phyloP scores from a whole-genome alignment of 371 early-diverging fungal genomes.

The Phascolomyces articulosus region DNA sequence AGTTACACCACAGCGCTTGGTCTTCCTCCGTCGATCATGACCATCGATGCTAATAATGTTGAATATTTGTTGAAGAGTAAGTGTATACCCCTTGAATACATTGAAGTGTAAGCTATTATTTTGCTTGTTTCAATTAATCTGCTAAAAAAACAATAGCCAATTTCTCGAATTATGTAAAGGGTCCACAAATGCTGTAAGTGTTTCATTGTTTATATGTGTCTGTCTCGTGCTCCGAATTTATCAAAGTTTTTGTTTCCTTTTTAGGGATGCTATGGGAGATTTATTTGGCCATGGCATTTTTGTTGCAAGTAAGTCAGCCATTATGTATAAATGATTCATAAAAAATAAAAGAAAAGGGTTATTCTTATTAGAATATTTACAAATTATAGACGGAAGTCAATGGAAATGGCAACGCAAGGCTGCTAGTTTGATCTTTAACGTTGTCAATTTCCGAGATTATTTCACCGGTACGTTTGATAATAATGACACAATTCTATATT shows the following conservation, averaged over 20 bases:
- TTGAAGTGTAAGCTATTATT: too few relatives aligned
- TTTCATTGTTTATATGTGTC: background rate
- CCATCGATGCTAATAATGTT: conserved; percentile 24
- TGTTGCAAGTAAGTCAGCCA: conserved; percentile 29
- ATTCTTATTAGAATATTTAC: conserved; percentile 44
- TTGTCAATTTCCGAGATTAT: conserved; percentile 62
- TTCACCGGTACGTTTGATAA: conserved; percentile 41
- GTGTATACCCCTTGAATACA: too few relatives aligned
- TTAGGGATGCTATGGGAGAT: conserved; percentile 25
- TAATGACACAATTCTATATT: too few relatives aligned
- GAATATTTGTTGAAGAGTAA: conserved; percentile 29
- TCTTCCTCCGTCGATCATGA: conserved; percentile 22
- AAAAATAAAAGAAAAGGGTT: background rate
- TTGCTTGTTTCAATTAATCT: too few relatives aligned
- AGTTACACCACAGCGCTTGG: conserved; percentile 17
- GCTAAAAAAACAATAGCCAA: conserved; percentile 30
- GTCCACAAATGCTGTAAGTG: conserved; percentile 26
- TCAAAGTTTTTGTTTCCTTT: conserved; percentile 10
- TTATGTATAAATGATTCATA: too few relatives aligned
- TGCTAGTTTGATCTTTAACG: conserved; percentile 63
- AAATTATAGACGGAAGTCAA: conserved; percentile 63
- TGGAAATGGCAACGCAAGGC: conserved; percentile 69
- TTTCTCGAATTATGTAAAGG: conserved; percentile 57
- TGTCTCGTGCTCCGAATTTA: background rate
- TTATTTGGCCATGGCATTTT: conserved; percentile 71